Evolutionary conservation across 441 rosid genomes (phyloP).

Genomic region (Euphorbia celastroides): DNA sequence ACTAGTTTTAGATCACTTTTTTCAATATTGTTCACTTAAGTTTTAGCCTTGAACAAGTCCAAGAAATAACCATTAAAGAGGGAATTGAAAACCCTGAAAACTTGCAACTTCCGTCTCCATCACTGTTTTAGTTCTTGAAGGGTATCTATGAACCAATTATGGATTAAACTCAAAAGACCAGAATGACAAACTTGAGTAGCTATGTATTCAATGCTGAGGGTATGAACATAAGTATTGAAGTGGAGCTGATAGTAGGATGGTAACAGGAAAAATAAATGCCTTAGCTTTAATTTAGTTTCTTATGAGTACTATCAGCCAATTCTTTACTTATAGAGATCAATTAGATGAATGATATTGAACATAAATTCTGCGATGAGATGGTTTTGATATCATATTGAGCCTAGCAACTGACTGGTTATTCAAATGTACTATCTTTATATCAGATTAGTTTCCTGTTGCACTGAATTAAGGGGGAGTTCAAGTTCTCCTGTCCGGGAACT

Average conservation of each 20-base stretch:
- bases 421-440: neutral
- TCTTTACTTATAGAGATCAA: neutral
- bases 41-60: neutral
- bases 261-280: neutral
- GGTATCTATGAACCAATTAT: neutral
- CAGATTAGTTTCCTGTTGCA: too few species aligned
- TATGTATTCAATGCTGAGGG: neutral
- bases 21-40: neutral
- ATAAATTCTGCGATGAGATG: neutral
- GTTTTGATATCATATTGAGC: neutral
- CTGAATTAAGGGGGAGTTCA: neutral
- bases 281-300: neutral
- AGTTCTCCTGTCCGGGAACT: neutral
- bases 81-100: slow-evolving; percentile 7
- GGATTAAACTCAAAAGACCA: slow-evolving; percentile 3
- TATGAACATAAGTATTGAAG: neutral
- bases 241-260: neutral
- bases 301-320: neutral
- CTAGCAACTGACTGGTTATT: slow-evolving; percentile 2
- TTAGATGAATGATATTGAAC: neutral
- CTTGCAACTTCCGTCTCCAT: neutral
- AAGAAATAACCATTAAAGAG: neutral
- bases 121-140: neutral
- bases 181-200: neutral
- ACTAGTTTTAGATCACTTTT: neutral